Base-by-base conservation (phyloP, 345 rosid genomes). In the Lumnitzera littorea region DNA sequence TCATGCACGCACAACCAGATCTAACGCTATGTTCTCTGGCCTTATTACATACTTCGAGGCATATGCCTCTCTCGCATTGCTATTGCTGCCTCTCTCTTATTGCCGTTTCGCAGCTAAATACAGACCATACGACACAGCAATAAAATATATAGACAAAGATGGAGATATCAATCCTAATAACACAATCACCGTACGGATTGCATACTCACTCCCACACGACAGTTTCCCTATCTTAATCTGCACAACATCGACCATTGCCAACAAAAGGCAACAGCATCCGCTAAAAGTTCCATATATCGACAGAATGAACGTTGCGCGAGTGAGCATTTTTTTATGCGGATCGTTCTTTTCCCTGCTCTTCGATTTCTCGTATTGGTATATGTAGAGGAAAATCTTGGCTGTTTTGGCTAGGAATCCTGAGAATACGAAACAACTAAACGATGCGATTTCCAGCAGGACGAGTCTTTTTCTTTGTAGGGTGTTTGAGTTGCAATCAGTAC, bases 391-490 rank as follows among this genome's bases (percentile, higher is more conserved):
- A 25, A 64, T 48, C 68, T 64, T 56, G 54, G 57, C 68, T 48
- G 68, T 64, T 48, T 64, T 64, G 20, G 68, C 68, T 29, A 64
- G 5, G 53, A 64, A 48, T 51, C 68, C 62, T 15, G 68, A 64
- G 55, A 64, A 64, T n/a, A 64, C 53, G 4, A 64, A 64, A 61
- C 68, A 64, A 50, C 68, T 55, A 61, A 64, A 64, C 48, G 68
- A 64, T 9, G 56, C 61, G 36, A 64, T 64, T 47, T 56, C 68
- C n/a, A 31, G 57, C 11, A 3, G 11, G 6, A 64, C 68, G 3
- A 64, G 58, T 27, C 36, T 48, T 13, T 64, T 64, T 41, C 9
- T 6, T 2, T 56, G 4, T 2, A 2, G 11, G 48, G 51, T 5
- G 50, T 50, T 56, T 5, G 62, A 31, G 15, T 15, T 2, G 48